Evolutionary conservation across 768 basidiomycete species (phyloP), one percentile per base, ranked within the genome.

Genomic region (Tricholoma flavovirens): DNA sequence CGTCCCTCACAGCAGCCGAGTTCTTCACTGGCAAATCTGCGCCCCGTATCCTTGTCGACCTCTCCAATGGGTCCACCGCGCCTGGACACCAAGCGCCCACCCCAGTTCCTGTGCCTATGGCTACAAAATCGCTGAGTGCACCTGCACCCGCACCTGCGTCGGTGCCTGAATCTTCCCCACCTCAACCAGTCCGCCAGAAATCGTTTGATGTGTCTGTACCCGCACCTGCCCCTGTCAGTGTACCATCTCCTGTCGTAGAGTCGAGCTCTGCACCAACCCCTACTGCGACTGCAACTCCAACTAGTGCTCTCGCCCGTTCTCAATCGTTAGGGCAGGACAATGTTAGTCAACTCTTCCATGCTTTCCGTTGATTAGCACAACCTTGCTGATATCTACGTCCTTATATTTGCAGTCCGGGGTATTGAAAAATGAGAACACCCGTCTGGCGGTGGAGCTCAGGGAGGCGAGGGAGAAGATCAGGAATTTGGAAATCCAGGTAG

Each of bases 1-100:
- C 93, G 14, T 83, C 91, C 5, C 79, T 95, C 49, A 77, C 82
- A 17, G 88, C 95, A 8, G 77, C 83, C 57, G 93, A 97, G 62
- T 98, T 90, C 76, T 93, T 98, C 73, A 72, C 78, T 10, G 93
- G 94, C 49, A 96, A 95, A 73, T 78, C 77, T 10, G 82, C 86
- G 2, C 71, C 84, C n/a, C 80, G 85, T 9, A 91, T 93, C 58
- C 76, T 94, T 21, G 81, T 97, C 59, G 84, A 81, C 68, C 83
- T 98, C 51, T 87, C 90, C 40, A 84, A 83, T 48, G 89, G 90
- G 5, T 70, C 56, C 4, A 57, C 36, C 45, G 78, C 38, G 61
- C 70, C 6, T 67, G 69, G 55, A 72, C 70, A 15, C 60, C 62
- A 73, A 9, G 66, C 70, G 15, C 68, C 77, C 4, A 63, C 75